phyloP scores from a whole-genome alignment of 1,284 basidiomycete species.

The Rhodofomes roseus region DNA sequence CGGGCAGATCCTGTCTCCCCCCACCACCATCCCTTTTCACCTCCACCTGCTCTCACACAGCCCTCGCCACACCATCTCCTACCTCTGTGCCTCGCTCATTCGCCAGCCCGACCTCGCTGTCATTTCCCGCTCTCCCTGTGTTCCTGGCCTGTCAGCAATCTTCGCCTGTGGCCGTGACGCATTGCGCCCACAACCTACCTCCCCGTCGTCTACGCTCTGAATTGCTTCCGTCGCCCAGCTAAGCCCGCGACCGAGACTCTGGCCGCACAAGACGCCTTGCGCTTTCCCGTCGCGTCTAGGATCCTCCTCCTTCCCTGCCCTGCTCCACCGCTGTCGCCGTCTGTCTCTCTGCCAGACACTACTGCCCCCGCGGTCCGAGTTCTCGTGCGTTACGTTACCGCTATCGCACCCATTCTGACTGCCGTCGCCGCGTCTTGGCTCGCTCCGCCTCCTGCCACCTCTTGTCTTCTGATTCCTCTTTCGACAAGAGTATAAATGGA shows the following conservation, averaged over 20 bases:
- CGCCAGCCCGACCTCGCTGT: background rate
- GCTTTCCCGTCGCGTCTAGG: slow-evolving; percentile 1
- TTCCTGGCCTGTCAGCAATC: background rate
- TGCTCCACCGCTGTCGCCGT: background rate
- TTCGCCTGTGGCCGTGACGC: background rate
- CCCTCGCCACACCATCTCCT: background rate
- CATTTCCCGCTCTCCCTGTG: background rate
- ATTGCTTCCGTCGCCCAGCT: background rate
- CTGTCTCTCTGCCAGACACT: background rate
- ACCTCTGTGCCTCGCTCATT: background rate
- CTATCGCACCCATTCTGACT: slow-evolving; percentile 1
- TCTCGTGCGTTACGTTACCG: background rate
- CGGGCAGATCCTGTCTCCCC: slow-evolving; percentile 1
- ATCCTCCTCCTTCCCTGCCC: slow-evolving; percentile 2
- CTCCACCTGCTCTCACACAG: background rate
- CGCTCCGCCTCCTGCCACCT: background rate
- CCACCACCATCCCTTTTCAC: background rate
- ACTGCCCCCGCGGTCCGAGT: background rate
- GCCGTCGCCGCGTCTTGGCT: background rate
- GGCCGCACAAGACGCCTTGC: background rate
- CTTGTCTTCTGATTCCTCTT: background rate
- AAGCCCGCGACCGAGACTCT: slow-evolving; percentile 1
- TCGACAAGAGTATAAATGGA: background rate
- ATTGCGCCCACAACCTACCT: background rate
- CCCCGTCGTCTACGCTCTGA: background rate